A percentile compares a stretch with the other conserved stretches of the same genome.
Conservation (phyloP, 495 filamentous ascomycete genomes). For the Aspergillus bridgeri region DNA sequence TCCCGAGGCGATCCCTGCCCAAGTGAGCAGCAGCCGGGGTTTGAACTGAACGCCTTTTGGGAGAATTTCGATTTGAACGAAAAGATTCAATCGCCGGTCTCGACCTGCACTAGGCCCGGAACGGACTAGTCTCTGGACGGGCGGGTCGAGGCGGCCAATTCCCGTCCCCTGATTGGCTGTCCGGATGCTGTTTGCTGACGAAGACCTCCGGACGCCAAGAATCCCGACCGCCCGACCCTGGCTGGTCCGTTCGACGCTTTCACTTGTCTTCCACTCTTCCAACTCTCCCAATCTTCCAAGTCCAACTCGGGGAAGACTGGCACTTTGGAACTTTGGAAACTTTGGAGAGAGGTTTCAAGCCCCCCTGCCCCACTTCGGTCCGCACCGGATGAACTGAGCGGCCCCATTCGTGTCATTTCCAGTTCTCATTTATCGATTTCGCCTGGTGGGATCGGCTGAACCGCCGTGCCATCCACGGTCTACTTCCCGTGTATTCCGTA, state of each 20-base stretch:
- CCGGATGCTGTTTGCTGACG: too few relatives aligned
- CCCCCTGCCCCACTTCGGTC: slow-evolving; percentile 12
- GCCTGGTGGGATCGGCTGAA: background rate
- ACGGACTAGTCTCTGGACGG: background rate
- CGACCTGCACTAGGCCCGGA: too few relatives aligned
- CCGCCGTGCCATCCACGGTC: background rate
- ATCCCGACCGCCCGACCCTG: too few relatives aligned
- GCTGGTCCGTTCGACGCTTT: background rate
- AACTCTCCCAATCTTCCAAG: too few relatives aligned
- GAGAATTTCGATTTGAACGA: background rate
- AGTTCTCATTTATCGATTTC: background rate
- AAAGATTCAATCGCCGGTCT: too few relatives aligned
- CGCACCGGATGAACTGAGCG: slow-evolving; percentile 17
- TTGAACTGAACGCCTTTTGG: background rate
- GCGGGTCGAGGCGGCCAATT: background rate
- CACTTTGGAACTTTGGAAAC: too few relatives aligned
- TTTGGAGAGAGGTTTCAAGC: background rate
- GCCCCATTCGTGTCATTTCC: slow-evolving; percentile 11
- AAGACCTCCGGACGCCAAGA: too few relatives aligned
- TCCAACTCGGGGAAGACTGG: too few relatives aligned
- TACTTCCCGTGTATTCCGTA: too few relatives aligned
- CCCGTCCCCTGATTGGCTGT: too few relatives aligned
- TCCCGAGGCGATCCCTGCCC: background rate
- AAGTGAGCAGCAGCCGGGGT: background rate
- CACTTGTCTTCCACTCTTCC: background rate